phyloP scores from a whole-genome alignment of 2,329 filamentous ascomycete species.

The Biscogniauxia marginata region DNA sequence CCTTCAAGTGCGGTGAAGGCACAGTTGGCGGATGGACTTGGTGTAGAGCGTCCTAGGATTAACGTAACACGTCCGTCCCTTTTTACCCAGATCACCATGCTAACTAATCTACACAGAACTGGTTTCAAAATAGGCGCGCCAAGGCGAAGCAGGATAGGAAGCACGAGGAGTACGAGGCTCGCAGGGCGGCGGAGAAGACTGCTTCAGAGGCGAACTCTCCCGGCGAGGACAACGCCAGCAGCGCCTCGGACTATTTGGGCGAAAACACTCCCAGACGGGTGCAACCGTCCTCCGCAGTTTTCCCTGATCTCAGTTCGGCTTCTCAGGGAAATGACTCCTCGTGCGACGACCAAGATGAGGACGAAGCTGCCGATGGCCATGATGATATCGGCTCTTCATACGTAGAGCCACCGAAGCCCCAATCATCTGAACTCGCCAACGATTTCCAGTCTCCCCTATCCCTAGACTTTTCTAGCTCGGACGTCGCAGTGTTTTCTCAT shows the following conservation, averaged over 20 bases:
- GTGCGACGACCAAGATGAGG: constrained; percentile 19
- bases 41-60: constrained; percentile 62
- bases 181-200: constrained; percentile 38
- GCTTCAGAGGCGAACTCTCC: constrained; percentile 36
- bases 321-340: constrained; percentile 17
- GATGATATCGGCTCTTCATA: constrained; percentile 14
- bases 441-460: constrained; percentile 27
- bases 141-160: constrained; percentile 65
- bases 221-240: constrained; percentile 19
- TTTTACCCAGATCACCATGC: constrained; percentile 4
- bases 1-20: constrained; percentile 62
- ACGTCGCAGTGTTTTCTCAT: constrained; percentile 16
- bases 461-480: constrained; percentile 19
- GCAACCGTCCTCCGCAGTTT: constrained; percentile 38
- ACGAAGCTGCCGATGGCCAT: constrained; percentile 16
- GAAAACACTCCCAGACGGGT: constrained; percentile 33
- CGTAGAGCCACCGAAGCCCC: constrained; percentile 10
- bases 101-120: constrained; percentile 50
- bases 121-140: constrained; percentile 67
- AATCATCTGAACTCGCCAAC: constrained; percentile 13
- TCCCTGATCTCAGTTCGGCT: constrained; percentile 29
- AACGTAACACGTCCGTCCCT: constrained; percentile 47
- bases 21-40: constrained; percentile 59
- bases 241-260: constrained; percentile 22
- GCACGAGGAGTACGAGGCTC: constrained; percentile 48